These are phyloP conservation scores for Fusarium subglutinans DNA, from an alignment of 2,329 filamentous ascomycete genomes.

Conservation along the genomic window DNA sequence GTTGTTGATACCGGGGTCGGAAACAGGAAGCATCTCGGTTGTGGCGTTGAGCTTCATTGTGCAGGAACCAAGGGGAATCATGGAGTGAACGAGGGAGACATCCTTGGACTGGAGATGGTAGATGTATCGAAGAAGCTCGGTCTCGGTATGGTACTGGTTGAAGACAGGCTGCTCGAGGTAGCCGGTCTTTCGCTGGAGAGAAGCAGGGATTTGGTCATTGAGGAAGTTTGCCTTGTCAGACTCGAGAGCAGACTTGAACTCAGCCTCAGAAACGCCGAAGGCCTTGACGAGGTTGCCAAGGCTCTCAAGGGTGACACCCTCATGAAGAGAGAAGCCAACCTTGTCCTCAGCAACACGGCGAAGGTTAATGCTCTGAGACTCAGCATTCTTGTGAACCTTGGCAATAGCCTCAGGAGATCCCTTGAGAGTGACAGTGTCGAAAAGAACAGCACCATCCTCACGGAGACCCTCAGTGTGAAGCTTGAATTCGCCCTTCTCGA, in stretches of 20 bases:
- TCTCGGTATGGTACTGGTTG: conserved; percentile 95
- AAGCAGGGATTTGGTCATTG: conserved; percentile 58
- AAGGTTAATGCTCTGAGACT: conserved; percentile 38
- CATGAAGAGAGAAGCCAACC: conserved; percentile 46
- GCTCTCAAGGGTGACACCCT: conserved; percentile 39
- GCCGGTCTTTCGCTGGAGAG: conserved; percentile 74
- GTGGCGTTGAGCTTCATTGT: conserved; percentile 98
- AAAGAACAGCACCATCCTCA: conserved; percentile 68
- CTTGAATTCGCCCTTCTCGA: conserved; percentile 65
- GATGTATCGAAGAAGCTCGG: conserved; percentile 92
- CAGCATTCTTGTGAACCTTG: conserved; percentile 37
- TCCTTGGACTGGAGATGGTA: conserved; percentile 94
- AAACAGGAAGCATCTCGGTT: conserved; percentile 87
- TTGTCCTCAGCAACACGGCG: conserved; percentile 45
- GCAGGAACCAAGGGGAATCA: conserved; percentile 96
- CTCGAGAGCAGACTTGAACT: conserved; percentile 39
- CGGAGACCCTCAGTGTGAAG: conserved; percentile 67
- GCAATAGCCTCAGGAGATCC: conserved; percentile 43
- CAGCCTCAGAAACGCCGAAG: conserved; percentile 41
- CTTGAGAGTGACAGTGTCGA: conserved; percentile 83
- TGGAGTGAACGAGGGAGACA: conserved; percentile 91
- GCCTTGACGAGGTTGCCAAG: conserved; percentile 35
- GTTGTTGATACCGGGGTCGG: conserved; percentile 55
- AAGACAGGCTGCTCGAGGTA: conserved; percentile 93
- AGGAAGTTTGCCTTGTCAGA: conserved; percentile 49